phyloP scores from a whole-genome alignment of 169 alveolate species.

The Plasmodium malariae region DNA sequence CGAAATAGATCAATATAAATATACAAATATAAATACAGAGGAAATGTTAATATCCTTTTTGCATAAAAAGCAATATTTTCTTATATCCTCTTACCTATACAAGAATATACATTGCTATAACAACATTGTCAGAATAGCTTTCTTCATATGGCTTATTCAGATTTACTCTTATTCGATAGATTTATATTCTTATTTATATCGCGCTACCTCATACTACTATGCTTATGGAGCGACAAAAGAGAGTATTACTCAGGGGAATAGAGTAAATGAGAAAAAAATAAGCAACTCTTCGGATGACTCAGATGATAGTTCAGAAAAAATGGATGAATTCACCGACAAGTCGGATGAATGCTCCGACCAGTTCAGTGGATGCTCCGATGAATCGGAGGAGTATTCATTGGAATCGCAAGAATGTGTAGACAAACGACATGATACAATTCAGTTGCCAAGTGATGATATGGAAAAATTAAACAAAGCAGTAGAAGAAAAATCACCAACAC shows the following conservation, averaged over 20 bases:
- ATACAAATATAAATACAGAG: slow-evolving; percentile 42
- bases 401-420: not conserved
- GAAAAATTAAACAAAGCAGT: not conserved
- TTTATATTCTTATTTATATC: slow-evolving; percentile 41
- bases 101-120: slow-evolving; percentile 58
- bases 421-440: not conserved
- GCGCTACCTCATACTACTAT: not conserved
- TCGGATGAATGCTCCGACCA: not conserved
- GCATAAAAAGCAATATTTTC: slow-evolving; percentile 69
- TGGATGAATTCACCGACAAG: not conserved
- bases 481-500: not conserved
- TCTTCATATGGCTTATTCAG: slow-evolving; percentile 72
- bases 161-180: slow-evolving; percentile 51
- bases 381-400: not conserved
- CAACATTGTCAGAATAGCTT: slow-evolving; percentile 41
- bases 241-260: not conserved
- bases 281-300: not conserved
- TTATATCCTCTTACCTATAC: slow-evolving; percentile 31
- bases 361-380: not conserved
- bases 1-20: slow-evolving; percentile 63
- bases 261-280: not conserved
- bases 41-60: slow-evolving; percentile 68
- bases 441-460: not conserved
- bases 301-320: not conserved
- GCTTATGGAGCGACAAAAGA: not conserved